Conservation (phyloP, 345 rosid genomes). For the Dimocarpus longan region DNA sequence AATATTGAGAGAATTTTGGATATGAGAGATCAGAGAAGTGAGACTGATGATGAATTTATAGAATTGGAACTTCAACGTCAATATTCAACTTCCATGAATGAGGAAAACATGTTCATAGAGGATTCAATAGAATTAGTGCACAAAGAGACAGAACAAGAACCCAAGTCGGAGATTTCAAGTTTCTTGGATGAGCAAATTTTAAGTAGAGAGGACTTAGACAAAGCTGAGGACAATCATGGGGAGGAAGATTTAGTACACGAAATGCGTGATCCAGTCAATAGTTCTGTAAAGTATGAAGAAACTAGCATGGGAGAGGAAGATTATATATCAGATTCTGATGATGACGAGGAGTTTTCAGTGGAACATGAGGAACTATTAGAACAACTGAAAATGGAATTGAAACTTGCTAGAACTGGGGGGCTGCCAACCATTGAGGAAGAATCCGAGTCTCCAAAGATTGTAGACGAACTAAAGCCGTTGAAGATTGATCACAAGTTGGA, state of each 20-base stretch:
- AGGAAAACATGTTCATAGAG: slow-evolving; percentile 12
- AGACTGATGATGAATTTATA: slow-evolving; percentile 53
- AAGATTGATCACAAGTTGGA: slow-evolving; percentile 55
- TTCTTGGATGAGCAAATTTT: slow-evolving; percentile 13
- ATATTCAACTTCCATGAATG: slow-evolving; percentile 23
- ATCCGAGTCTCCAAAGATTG: slow-evolving; percentile 45
- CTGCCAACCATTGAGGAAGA: slow-evolving; percentile 84
- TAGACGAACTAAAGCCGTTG: slow-evolving; percentile 54
- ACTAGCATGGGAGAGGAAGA: slow-evolving; percentile 8
- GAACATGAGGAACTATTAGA: slow-evolving; percentile 65
- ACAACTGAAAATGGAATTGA: slow-evolving; percentile 63
- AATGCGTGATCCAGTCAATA: slow-evolving; percentile 7
- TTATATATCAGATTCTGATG: slow-evolving; percentile 21
- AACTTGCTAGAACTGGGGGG: slow-evolving; percentile 69
- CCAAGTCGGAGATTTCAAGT: slow-evolving; percentile 28
- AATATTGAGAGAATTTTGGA: slow-evolving; percentile 9
- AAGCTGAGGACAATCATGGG: slow-evolving; percentile 15
- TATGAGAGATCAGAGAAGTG: slow-evolving; percentile 6
- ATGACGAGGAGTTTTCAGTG: slow-evolving; percentile 26
- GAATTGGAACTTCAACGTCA: slow-evolving; percentile 42
- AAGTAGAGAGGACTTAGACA: neutral
- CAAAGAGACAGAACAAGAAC: slow-evolving; percentile 28
- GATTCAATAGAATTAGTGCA: slow-evolving; percentile 2
- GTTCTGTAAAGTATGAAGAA: slow-evolving; percentile 26
- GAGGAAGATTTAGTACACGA: slow-evolving; percentile 21